Evolutionary conservation across 2,329 filamentous ascomycete species (phyloP), one percentile per base, ranked within the genome.

Genomic region (Penicillium sp.): DNA sequence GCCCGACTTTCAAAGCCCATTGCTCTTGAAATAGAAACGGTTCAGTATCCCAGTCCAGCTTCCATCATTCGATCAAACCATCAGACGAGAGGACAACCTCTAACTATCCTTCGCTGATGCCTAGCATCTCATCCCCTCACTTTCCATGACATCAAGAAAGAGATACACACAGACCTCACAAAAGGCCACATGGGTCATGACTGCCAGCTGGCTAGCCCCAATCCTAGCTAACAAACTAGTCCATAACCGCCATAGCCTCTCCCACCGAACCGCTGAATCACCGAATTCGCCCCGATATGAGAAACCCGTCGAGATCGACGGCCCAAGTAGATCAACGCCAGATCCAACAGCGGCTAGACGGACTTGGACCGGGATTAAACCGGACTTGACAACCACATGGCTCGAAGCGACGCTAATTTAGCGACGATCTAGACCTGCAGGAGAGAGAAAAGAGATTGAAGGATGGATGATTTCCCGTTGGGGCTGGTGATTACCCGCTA

Each of bases 301-400:
- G 3, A 9, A 17, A 43, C 13, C 5, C 10, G 6, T 4, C 17
- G 2, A 21, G 27, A 29, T 53, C 21, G 23, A 44, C 23, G 13
- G 33, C 21, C 29, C 45, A 27, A 43, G 27, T 33, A 19, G 27
- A 42, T 42, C 25, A 10, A 47, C 19, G 8, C 2, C 15, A 17
- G 15, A 21, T 8, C 41, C 54, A 57, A 53, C 42, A 45, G 35
- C 53, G 48, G 27, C 13, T 53, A 44, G 33, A 19, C 27, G 23
- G 33, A 39, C 6, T 21, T 23, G 1, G 27, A 6, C 23, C 23
- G 39, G 23, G 6, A 12, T 23, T 43, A 9, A 44, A 1, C 31
- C 53, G 33, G 31, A 10, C 8, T 21, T 39, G 17, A 31, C 9
- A 29, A 31, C 45, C 25, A 42, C 25, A 42, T 41, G 25, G 21